These are phyloP conservation scores for Begonia fuchsioides DNA, from an alignment of 306 rosid species.

Conservation along the genomic window DNA sequence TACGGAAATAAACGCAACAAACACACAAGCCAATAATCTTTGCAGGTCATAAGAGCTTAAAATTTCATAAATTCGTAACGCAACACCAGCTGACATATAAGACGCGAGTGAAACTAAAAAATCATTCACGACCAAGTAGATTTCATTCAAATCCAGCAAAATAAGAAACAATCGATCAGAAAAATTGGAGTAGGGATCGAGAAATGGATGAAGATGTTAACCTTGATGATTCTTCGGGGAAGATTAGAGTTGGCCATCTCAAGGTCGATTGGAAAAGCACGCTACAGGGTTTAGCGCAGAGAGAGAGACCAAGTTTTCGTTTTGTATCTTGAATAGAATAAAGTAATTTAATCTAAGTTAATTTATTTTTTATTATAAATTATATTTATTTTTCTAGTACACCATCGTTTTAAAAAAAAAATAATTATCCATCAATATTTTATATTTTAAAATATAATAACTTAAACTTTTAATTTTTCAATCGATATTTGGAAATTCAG, in stretches of 20 bases:
- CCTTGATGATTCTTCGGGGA: constrained; percentile 84
- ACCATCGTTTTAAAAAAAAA: no score
- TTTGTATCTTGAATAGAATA: no score
- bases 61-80: not conserved
- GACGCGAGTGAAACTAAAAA: not conserved
- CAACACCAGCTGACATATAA: not conserved
- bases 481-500: no score
- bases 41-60: constrained; percentile 3
- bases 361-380: no score
- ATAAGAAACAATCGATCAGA: constrained; percentile 7
- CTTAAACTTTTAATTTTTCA: no score
- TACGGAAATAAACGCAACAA: constrained; percentile 6
- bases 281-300: constrained; percentile 18
- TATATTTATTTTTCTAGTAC: no score
- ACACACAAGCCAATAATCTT: not conserved
- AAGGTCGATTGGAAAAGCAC: constrained; percentile 49
- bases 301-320: not conserved
- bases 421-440: no score
- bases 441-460: no score
- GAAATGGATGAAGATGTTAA: constrained; percentile 13
- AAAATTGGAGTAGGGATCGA: constrained; percentile 38
- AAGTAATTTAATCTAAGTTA: no score
- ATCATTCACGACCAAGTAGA: not conserved
- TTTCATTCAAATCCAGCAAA: not conserved
- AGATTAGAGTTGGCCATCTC: constrained; percentile 87